Percentiles rank a stretch among this genome's conserved stretches.
Conservation (phyloP, 768 basidiomycete genomes). For the Lentinula edodes region DNA sequence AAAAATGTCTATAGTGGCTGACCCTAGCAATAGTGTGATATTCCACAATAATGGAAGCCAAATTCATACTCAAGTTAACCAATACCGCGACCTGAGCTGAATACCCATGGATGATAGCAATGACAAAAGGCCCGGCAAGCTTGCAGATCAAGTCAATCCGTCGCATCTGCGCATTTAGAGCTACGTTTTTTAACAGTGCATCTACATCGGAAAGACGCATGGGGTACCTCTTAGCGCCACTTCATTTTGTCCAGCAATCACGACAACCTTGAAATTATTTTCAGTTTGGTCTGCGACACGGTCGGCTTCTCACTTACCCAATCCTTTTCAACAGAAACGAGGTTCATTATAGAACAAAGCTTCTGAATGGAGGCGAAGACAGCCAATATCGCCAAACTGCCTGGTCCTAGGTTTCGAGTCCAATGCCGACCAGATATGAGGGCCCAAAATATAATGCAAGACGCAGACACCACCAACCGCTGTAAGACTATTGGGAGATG, state of each 20-base stretch:
- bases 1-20: background rate
- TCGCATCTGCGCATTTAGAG: conserved; percentile 23
- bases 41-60: conserved; percentile 16
- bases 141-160: conserved; percentile 26
- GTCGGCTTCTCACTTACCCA: conserved; percentile 15
- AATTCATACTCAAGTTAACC: conserved; percentile 13
- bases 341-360: conserved; percentile 20
- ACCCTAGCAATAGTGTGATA: conserved; percentile 21
- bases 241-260: background rate
- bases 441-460: conserved; percentile 17
- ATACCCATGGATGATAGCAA: conserved; percentile 19
- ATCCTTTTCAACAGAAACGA: conserved; percentile 21
- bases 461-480: conserved; percentile 14
- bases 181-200: background rate
- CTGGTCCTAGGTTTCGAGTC: background rate
- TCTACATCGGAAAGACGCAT: background rate
- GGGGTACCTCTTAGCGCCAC: background rate
- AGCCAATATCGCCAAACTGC: conserved; percentile 1
- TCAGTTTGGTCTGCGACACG: background rate
- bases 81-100: conserved; percentile 17
- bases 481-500: conserved; percentile 5
- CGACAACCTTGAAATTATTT: background rate
- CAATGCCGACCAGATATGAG: background rate
- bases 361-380: conserved; percentile 22
- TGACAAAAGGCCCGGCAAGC: conserved; percentile 17